Conservation (phyloP, 257 asterid species). For the Petunia axillaris region DNA sequence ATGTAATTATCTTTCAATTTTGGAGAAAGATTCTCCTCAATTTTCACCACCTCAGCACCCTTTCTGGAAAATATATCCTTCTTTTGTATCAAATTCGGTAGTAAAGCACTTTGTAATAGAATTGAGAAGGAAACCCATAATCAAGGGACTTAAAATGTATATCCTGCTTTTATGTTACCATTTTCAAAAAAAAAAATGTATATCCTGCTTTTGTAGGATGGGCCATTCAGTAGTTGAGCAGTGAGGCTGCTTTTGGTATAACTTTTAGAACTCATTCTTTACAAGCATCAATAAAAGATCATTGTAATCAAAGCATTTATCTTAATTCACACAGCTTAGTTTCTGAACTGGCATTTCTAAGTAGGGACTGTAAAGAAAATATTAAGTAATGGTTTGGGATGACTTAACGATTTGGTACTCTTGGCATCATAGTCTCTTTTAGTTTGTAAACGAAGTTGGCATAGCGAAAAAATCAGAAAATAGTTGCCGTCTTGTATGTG, state of each 20-base stretch:
- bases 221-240: background rate
- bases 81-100: background rate
- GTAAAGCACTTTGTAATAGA: background rate
- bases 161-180: too few species aligned
- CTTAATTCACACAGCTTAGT: background rate
- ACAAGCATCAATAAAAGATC: background rate
- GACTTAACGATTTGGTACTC: background rate
- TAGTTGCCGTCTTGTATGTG: background rate
- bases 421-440: conserved; percentile 8
- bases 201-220: too few species aligned
- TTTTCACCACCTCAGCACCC: background rate
- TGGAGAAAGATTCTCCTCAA: background rate
- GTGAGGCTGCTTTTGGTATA: background rate
- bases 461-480: background rate
- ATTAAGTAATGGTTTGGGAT: background rate
- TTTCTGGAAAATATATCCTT: conserved; percentile 1
- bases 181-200: too few species aligned
- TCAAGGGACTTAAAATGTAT: too few species aligned
- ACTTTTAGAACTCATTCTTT: background rate
- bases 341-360: background rate
- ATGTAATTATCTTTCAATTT: background rate
- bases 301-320: background rate
- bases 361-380: background rate
- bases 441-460: background rate
- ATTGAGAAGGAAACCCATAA: conserved; percentile 5